Evolutionary conservation across 257 asterid species (phyloP).

Genomic region (Petunia secreta): DNA sequence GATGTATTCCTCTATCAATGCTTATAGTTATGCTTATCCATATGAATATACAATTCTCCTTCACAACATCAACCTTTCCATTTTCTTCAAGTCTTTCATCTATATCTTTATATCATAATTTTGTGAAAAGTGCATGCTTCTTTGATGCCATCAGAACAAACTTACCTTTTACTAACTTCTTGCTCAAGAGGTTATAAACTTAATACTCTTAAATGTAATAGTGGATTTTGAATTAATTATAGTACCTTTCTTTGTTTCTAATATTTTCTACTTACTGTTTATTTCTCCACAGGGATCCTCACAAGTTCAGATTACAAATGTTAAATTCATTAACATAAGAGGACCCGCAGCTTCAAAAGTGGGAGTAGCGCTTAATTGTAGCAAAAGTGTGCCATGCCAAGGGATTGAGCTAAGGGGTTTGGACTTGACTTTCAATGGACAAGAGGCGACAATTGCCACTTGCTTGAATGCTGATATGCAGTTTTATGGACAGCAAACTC

Average conservation of each 20-base stretch:
- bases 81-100: no score
- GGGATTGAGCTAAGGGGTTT: conserved; percentile 16
- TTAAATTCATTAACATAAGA: conserved; percentile 22
- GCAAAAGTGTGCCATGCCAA: conserved; percentile 19
- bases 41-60: no score
- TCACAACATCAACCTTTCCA: no score
- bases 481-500: conserved; percentile 11
- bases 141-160: no score
- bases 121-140: no score
- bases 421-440: neutral
- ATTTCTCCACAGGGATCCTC: conserved; percentile 9
- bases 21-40: no score
- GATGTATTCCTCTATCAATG: no score
- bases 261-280: neutral
- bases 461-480: neutral
- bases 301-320: conserved; percentile 26
- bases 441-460: conserved; percentile 11
- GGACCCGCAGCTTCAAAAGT: conserved; percentile 20
- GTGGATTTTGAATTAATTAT: no score
- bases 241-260: neutral
- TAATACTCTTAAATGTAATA: no score
- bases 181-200: no score
- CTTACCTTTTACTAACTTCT: no score
- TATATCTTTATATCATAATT: no score
- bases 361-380: neutral